Conservation (phyloP, 2,329 filamentous ascomycete genomes). For the Aspergillus ibericus region DNA sequence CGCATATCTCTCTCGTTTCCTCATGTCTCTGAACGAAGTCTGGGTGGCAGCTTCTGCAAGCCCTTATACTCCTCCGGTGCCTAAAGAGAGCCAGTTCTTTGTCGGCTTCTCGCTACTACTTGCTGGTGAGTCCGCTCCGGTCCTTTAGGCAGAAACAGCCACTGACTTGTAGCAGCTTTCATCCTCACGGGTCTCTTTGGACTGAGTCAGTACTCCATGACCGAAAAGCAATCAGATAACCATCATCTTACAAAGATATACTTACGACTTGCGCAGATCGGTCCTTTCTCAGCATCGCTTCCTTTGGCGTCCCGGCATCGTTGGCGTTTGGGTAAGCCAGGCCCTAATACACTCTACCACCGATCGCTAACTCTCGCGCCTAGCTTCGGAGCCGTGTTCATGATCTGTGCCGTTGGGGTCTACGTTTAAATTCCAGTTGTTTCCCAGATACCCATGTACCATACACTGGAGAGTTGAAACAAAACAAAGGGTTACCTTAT, state of each 20-base stretch:
- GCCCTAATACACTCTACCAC: not conserved
- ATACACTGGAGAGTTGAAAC: conserved; percentile 30
- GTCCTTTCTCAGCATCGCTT: conserved; percentile 71
- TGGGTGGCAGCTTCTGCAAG: conserved; percentile 90
- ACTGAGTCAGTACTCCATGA: conserved; percentile 63
- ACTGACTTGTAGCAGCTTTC: conserved; percentile 51
- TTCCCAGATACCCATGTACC: conserved; percentile 35
- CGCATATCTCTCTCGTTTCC: conserved; percentile 8
- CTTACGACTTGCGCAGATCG: conserved; percentile 62
- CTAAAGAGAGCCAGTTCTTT: conserved; percentile 80
- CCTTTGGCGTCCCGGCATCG: conserved; percentile 83
- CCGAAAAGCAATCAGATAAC: not conserved
- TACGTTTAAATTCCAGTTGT: conserved; percentile 69
- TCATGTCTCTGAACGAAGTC: conserved; percentile 75
- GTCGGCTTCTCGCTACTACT: conserved; percentile 76
- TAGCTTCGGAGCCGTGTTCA: conserved; percentile 92
- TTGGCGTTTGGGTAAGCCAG: conserved; percentile 78
- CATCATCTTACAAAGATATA: not conserved
- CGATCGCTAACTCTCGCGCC: conserved; percentile 14
- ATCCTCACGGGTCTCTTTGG: conserved; percentile 77
- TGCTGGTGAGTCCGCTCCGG: conserved; percentile 49
- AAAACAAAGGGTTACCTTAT: conserved; percentile 32
- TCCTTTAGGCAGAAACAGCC: not conserved
- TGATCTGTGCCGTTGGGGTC: conserved; percentile 98
- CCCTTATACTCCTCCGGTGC: conserved; percentile 76